Conservation (phyloP, 371 early-diverging fungal genomes). For the Mucor sp. region DNA sequence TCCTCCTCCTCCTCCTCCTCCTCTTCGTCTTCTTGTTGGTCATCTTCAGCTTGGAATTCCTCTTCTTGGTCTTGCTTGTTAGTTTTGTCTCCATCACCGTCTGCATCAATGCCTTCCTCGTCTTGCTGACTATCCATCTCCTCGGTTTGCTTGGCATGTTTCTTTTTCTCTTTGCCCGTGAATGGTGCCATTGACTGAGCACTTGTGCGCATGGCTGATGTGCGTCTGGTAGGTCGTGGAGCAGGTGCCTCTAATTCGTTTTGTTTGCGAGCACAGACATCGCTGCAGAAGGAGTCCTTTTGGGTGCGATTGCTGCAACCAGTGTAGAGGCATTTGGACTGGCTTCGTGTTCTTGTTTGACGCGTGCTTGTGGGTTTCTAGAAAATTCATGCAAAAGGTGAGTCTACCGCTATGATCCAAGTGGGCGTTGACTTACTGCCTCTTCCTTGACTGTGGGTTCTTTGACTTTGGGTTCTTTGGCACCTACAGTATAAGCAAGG, state of each 20-base stretch:
- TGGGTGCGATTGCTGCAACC: conserved; percentile 41
- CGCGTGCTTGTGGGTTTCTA: conserved; percentile 5
- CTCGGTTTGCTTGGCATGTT: neutral
- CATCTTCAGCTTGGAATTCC: neutral
- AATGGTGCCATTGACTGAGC: neutral
- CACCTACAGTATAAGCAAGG: neutral
- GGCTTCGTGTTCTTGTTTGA: conserved; percentile 19
- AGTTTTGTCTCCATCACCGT: neutral
- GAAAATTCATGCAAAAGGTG: neutral
- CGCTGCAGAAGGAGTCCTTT: conserved; percentile 47
- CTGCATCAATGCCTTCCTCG: neutral
- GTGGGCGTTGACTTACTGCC: neutral
- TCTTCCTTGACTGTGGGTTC: neutral
- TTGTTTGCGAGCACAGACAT: conserved; percentile 40
- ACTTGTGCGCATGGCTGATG: neutral
- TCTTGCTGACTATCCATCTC: neutral
- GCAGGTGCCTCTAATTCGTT: neutral
- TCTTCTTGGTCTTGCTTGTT: neutral
- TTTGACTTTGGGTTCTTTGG: neutral
- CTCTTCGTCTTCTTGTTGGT: conserved; percentile 2
- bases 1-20: conserved; percentile 1
- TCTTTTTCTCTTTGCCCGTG: neutral
- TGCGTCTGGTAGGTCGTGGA: neutral
- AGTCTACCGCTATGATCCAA: neutral
- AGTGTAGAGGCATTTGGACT: conserved; percentile 33